A percentile compares a stretch with the other conserved stretches of the same genome.
Evolutionary conservation across 1,139 yeast species (phyloP).

Genomic region (Wickerhamiella pararugosa): DNA sequence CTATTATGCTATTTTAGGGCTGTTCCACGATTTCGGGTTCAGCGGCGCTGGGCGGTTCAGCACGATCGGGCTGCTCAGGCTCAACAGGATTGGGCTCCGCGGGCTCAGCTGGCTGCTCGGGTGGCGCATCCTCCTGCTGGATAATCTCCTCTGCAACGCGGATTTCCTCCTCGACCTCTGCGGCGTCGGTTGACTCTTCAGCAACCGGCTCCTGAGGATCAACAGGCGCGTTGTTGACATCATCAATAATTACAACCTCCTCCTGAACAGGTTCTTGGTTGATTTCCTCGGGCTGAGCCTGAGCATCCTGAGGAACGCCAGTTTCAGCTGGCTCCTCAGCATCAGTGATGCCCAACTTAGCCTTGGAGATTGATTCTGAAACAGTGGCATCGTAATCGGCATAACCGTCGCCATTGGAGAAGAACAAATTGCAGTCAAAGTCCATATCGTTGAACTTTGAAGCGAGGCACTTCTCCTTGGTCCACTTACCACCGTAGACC

Average conservation of each 20-base stretch:
- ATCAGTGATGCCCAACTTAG: slow-evolving; percentile 5
- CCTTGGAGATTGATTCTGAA: slow-evolving; percentile 4
- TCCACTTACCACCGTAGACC: slow-evolving; percentile 75
- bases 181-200: slow-evolving; percentile 4
- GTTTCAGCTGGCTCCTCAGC: slow-evolving; percentile 4
- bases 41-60: not conserved
- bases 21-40: not conserved
- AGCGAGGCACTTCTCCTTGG: slow-evolving; percentile 45
- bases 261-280: not conserved
- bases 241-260: slow-evolving; percentile 10
- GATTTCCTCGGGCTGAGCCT: slow-evolving; percentile 3
- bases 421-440: slow-evolving; percentile 57
- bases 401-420: slow-evolving; percentile 22
- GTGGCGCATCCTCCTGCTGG: slow-evolving; percentile 7
- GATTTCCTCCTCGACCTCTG: slow-evolving; percentile 6
- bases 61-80: not conserved
- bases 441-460: slow-evolving; percentile 59
- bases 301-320: not conserved
- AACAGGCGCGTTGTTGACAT: slow-evolving; percentile 3
- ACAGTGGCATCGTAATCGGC: slow-evolving; percentile 10
- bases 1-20: not conserved
- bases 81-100: not conserved
- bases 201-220: slow-evolving; percentile 11
- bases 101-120: slow-evolving; percentile 7
- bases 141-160: slow-evolving; percentile 9